These are phyloP conservation scores for Microsporum audouinii DNA, from an alignment of 2,329 filamentous ascomycete genomes.

Conservation along the genomic window DNA sequence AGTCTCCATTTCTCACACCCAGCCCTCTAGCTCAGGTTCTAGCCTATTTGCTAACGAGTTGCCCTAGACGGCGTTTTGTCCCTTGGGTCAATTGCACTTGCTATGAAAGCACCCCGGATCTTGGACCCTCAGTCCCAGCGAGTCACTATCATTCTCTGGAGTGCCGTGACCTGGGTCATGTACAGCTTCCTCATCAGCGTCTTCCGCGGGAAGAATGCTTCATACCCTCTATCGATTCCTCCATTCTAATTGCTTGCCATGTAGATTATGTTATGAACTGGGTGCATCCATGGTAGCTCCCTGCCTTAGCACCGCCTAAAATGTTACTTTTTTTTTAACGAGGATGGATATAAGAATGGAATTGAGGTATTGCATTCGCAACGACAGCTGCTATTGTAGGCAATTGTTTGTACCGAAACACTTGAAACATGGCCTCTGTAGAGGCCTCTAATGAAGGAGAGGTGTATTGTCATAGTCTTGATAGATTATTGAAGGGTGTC, in stretches of 20 bases:
- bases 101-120: constrained; percentile 85
- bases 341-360: neutral
- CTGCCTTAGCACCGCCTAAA: neutral
- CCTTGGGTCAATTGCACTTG: constrained; percentile 82
- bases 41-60: neutral
- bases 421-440: neutral
- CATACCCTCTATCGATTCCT: constrained; percentile 87
- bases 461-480: neutral
- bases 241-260: constrained; percentile 54
- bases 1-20: constrained; percentile 31
- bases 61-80: constrained; percentile 62
- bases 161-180: constrained; percentile 60
- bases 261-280: neutral
- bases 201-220: constrained; percentile 88
- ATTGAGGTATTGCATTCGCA: neutral
- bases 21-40: neutral
- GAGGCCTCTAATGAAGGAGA: neutral
- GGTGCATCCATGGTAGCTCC: neutral
- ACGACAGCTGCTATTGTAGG: neutral
- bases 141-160: constrained; percentile 70
- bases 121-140: constrained; percentile 65
- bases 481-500: neutral
- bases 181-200: constrained; percentile 92
- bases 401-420: neutral
- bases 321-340: neutral